These are phyloP conservation scores for Coemansia sp. DNA, from an alignment of 192 early-diverging fungal genomes.

Conservation along the genomic window DNA sequence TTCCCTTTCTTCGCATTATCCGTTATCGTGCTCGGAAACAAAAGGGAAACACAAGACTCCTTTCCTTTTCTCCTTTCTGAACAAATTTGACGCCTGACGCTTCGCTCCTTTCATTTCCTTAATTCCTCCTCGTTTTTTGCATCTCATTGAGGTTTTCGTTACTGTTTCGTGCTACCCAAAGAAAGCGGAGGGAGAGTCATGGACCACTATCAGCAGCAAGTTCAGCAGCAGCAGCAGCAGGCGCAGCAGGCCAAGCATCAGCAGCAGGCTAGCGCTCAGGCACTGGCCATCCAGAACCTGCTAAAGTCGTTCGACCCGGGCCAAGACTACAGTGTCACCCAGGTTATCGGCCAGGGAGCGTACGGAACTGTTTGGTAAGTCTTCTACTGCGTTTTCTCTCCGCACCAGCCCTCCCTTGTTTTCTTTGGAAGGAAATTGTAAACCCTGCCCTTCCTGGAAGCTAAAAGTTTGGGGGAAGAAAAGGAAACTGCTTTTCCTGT, in stretches of 20 bases:
- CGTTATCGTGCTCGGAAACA: too few relatives aligned
- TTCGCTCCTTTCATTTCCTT: slow-evolving; percentile 5
- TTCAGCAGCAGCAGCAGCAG: slow-evolving; percentile 18
- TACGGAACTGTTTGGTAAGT: slow-evolving; percentile 91
- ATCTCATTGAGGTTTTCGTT: not conserved
- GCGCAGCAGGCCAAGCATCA: slow-evolving; percentile 45
- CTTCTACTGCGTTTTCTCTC: not conserved
- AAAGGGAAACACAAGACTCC: too few relatives aligned
- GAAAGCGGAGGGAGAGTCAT: too few relatives aligned
- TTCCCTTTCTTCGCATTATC: too few relatives aligned
- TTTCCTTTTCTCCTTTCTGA: not conserved
- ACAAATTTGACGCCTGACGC: not conserved
- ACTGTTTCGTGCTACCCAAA: not conserved
- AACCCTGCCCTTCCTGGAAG: not conserved
- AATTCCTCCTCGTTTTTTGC: not conserved
- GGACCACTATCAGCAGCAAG: slow-evolving; percentile 26
- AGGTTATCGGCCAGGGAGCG: slow-evolving; percentile 88
- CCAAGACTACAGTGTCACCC: slow-evolving; percentile 75
- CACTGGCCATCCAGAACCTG: slow-evolving; percentile 46
- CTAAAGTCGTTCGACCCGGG: slow-evolving; percentile 71
- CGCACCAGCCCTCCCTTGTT: not conserved
- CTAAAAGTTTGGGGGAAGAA: not conserved
- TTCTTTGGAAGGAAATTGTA: not conserved
- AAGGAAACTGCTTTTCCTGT: not conserved
- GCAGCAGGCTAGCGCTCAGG: slow-evolving; percentile 41